These are phyloP conservation scores for Cladosporium halotolerans DNA, from an alignment of 2,329 filamentous ascomycete species.

Conservation along the genomic window DNA sequence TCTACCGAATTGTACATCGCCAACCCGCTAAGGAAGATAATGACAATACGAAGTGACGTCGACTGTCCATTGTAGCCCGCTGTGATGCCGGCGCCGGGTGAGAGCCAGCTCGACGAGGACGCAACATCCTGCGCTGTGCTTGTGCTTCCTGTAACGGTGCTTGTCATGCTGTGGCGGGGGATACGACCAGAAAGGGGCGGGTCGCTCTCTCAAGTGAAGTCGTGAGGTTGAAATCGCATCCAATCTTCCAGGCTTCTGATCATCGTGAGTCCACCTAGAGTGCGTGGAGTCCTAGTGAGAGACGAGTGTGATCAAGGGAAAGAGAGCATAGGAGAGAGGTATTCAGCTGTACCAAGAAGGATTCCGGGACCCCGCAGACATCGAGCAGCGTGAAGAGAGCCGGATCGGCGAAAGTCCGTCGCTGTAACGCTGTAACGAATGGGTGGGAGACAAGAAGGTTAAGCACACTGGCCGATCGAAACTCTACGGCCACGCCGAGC, in stretches of 20 bases:
- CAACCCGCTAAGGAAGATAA: conserved; percentile 26
- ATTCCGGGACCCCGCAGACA: too few relatives aligned
- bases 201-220: neutral
- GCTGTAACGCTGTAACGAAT: too few relatives aligned
- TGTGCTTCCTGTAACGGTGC: neutral
- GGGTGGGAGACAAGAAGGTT: too few relatives aligned
- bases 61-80: conserved; percentile 24
- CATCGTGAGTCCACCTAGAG: neutral
- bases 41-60: conserved; percentile 24
- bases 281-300: too few relatives aligned
- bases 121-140: conserved; percentile 6
- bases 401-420: too few relatives aligned
- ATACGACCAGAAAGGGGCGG: neutral
- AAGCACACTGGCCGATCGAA: too few relatives aligned
- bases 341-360: too few relatives aligned
- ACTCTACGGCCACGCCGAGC: too few relatives aligned
- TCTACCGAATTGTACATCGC: conserved; percentile 39
- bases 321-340: too few relatives aligned
- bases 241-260: neutral
- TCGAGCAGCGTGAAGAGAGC: too few relatives aligned
- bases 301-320: too few relatives aligned
- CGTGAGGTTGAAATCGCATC: neutral
- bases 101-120: conserved; percentile 22
- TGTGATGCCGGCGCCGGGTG: conserved; percentile 22
- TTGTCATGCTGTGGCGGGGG: conserved; percentile 1